Conservation (phyloP, 805 yeast species). For the Pichia heedii region DNA sequence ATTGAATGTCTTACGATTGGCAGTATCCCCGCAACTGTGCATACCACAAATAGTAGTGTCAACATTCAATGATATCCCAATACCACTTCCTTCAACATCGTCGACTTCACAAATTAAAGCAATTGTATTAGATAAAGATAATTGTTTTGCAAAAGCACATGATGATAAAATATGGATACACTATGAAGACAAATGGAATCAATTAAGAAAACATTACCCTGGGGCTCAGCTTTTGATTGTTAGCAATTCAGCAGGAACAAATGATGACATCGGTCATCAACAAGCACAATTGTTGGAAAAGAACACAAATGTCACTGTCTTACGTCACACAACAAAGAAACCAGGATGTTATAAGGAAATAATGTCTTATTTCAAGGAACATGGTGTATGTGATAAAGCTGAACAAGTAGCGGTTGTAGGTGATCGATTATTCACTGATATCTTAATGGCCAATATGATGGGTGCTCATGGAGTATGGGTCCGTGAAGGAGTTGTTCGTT, state of each 20-base stretch:
- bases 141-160: conserved; percentile 84
- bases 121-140: conserved; percentile 86
- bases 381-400: conserved; percentile 39
- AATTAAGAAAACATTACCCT: conserved; percentile 49
- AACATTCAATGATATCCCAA: conserved; percentile 23
- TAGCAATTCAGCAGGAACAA: conserved; percentile 88
- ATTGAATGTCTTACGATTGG: conserved; percentile 50
- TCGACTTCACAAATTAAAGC: conserved; percentile 42
- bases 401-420: conserved; percentile 79
- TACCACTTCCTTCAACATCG: conserved; percentile 12
- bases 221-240: conserved; percentile 62
- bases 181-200: conserved; percentile 49
- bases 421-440: conserved; percentile 84
- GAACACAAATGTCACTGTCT: conserved; percentile 58
- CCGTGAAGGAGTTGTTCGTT: conserved; percentile 58
- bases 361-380: conserved; percentile 42
- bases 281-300: conserved; percentile 59
- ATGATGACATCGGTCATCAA: conserved; percentile 48
- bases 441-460: conserved; percentile 91
- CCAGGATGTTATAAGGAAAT: conserved; percentile 76
- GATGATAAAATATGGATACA: conserved; percentile 73
- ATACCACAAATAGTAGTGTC: conserved; percentile 65
- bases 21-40: conserved; percentile 57
- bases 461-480: conserved; percentile 83
- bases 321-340: conserved; percentile 66